Percentiles rank a stretch among this genome's conserved stretches.
phyloP scores from a whole-genome alignment of 352 stramenopile species.

The Globisporangium emineosum region DNA sequence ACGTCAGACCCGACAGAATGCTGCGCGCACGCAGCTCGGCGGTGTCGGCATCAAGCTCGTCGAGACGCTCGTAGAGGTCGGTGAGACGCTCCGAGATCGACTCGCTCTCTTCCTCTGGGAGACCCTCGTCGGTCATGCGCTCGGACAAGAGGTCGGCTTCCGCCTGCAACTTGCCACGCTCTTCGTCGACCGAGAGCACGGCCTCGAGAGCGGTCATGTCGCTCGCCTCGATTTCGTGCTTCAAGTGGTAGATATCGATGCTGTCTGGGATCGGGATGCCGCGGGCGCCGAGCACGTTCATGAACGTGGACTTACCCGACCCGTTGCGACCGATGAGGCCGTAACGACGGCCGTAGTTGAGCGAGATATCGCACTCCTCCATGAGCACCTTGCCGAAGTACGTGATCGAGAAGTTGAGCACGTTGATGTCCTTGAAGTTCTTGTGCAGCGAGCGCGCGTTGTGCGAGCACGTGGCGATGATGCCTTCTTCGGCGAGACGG shows the following conservation, averaged over 20 bases:
- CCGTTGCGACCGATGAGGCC: constrained; percentile 96
- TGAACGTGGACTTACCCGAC: constrained; percentile 95
- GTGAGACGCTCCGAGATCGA: constrained; percentile 91
- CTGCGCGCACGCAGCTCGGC: constrained; percentile 90
- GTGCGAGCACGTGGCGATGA: constrained; percentile 96
- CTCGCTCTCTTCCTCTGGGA: constrained; percentile 85
- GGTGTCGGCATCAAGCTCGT: constrained; percentile 94
- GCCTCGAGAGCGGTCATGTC: constrained; percentile 94
- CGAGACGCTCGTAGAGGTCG: constrained; percentile 93
- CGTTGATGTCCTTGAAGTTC: constrained; percentile 98
- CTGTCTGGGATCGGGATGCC: constrained; percentile 93
- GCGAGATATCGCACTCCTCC: constrained; percentile 94
- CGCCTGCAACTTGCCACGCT: constrained; percentile 90
- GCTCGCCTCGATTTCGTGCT: constrained; percentile 94
- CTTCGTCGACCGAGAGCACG: constrained; percentile 94
- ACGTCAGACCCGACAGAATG: constrained; percentile 96
- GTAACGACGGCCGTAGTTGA: constrained; percentile 98
- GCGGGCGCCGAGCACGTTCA: constrained; percentile 95
- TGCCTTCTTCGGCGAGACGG: constrained; percentile 90
- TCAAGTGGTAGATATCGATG: constrained; percentile 97
- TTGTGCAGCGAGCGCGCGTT: constrained; percentile 89
- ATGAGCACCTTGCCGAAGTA: constrained; percentile 96
- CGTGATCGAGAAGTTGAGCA: constrained; percentile 95
- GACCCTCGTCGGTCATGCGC: constrained; percentile 84
- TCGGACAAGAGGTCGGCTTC: constrained; percentile 93